phyloP scores from a whole-genome alignment of 106 monocot species.

The Dendrobium chrysotoxum region DNA sequence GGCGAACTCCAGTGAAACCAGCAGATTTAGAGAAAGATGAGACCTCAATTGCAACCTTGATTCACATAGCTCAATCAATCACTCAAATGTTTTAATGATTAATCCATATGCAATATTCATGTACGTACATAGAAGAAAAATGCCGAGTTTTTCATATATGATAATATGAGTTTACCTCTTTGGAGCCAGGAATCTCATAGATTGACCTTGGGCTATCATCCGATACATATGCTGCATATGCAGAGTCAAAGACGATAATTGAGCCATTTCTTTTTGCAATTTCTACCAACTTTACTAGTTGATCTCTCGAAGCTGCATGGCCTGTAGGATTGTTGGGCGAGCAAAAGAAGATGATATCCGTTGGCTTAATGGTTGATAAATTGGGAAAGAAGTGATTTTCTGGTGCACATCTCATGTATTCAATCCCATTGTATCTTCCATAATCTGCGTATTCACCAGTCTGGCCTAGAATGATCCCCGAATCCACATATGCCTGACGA shows the following conservation, averaged over 20 bases:
- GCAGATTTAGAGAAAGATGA: constrained; percentile 88
- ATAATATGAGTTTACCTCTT: constrained; percentile 42
- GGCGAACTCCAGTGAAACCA: constrained; percentile 84
- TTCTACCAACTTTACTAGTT: constrained; percentile 39
- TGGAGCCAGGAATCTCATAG: constrained; percentile 69
- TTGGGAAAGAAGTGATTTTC: constrained; percentile 61
- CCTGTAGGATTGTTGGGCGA: constrained; percentile 79
- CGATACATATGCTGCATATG: constrained; percentile 47
- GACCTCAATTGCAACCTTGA: constrained; percentile 82
- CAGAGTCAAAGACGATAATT: constrained; percentile 51
- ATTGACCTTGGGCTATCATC: constrained; percentile 74
- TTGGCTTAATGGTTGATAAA: constrained; percentile 17
- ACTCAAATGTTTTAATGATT: not conserved
- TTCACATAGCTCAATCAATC: not conserved
- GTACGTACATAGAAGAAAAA: too few species aligned
- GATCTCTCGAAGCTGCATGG: constrained; percentile 43
- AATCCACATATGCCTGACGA: constrained; percentile 55
- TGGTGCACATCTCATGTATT: constrained; percentile 55
- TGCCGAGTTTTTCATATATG: too few species aligned
- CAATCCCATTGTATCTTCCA: constrained; percentile 24
- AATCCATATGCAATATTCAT: too few species aligned
- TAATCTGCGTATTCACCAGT: constrained; percentile 17
- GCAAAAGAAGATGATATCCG: constrained; percentile 81
- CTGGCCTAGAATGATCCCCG: constrained; percentile 53
- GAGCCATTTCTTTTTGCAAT: constrained; percentile 51